phyloP scores from a whole-genome alignment of 1,284 basidiomycete species.

The Sporisorium reilianum region DNA sequence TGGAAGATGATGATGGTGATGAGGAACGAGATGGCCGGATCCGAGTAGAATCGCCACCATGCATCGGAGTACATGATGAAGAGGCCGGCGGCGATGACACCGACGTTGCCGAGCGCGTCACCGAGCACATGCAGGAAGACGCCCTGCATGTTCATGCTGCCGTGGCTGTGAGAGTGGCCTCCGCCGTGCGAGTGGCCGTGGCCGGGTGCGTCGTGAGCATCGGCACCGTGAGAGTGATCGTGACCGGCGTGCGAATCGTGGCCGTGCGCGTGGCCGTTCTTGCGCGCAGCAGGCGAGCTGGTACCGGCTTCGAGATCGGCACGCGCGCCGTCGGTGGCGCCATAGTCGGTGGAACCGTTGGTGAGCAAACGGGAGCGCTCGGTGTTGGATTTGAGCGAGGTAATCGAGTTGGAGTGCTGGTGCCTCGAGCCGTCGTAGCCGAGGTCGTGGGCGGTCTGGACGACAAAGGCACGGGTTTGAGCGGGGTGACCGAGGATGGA shows the following conservation, averaged over 20 bases:
- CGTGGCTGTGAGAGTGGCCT: slow-evolving; percentile 69
- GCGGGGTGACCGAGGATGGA: slow-evolving; percentile 84
- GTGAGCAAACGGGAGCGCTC: slow-evolving; percentile 36
- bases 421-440: slow-evolving; percentile 60
- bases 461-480: slow-evolving; percentile 86
- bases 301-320: slow-evolving; percentile 51
- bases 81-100: slow-evolving; percentile 93
- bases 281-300: slow-evolving; percentile 34
- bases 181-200: slow-evolving; percentile 76
- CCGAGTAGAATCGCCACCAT: slow-evolving; percentile 80
- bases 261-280: slow-evolving; percentile 48
- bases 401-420: slow-evolving; percentile 37
- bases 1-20: slow-evolving; percentile 98
- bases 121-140: slow-evolving; percentile 94
- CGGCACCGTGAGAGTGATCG: slow-evolving; percentile 49
- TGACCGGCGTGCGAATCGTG: slow-evolving; percentile 43
- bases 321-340: slow-evolving; percentile 32
- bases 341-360: slow-evolving; percentile 39
- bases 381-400: slow-evolving; percentile 19
- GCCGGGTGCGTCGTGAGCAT: slow-evolving; percentile 57
- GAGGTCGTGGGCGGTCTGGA: slow-evolving; percentile 87
- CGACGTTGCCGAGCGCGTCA: slow-evolving; percentile 93
- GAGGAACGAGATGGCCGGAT: slow-evolving; percentile 91
- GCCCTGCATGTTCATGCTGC: slow-evolving; percentile 97
- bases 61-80: slow-evolving; percentile 64